These are phyloP conservation scores for Tricholoma furcatifolium DNA, from an alignment of 768 basidiomycete genomes.

Conservation along the genomic window DNA sequence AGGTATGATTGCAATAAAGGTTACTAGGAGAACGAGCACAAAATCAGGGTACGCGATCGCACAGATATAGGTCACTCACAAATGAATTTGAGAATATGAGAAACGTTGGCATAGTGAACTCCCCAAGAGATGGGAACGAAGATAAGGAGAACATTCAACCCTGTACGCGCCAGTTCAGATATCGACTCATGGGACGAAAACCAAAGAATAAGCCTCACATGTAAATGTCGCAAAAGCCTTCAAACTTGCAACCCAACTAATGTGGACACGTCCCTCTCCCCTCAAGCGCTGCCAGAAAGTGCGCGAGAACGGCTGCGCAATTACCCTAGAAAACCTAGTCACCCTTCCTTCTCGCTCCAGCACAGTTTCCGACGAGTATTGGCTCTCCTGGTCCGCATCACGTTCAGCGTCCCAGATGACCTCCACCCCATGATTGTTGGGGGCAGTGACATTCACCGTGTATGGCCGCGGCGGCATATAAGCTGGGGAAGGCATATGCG, in stretches of 20 bases:
- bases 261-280: slow-evolving; percentile 18
- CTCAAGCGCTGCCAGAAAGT: slow-evolving; percentile 25
- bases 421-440: slow-evolving; percentile 7
- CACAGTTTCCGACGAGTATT: slow-evolving; percentile 14
- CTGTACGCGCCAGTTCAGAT: slow-evolving; percentile 17
- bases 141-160: slow-evolving; percentile 39
- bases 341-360: not conserved
- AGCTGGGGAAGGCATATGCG: slow-evolving; percentile 1
- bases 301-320: slow-evolving; percentile 5
- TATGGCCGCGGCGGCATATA: slow-evolving; percentile 8
- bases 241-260: slow-evolving; percentile 32
- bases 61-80: not conserved
- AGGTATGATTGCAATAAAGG: slow-evolving; percentile 48
- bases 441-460: slow-evolving; percentile 8
- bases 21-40: slow-evolving; percentile 31
- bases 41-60: not conserved
- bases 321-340: slow-evolving; percentile 7
- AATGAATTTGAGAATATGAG: slow-evolving; percentile 24
- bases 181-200: not conserved
- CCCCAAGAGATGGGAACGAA: slow-evolving; percentile 44
- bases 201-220: slow-evolving; percentile 24
- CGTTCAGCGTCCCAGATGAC: slow-evolving; percentile 12
- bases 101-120: slow-evolving; percentile 28
- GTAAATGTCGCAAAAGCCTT: slow-evolving; percentile 31
- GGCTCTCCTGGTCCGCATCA: slow-evolving; percentile 17